Evolutionary conservation across 805 yeast genomes (phyloP), one percentile per base, ranked within the genome.

Genomic region (Monosporozyma unispora): DNA sequence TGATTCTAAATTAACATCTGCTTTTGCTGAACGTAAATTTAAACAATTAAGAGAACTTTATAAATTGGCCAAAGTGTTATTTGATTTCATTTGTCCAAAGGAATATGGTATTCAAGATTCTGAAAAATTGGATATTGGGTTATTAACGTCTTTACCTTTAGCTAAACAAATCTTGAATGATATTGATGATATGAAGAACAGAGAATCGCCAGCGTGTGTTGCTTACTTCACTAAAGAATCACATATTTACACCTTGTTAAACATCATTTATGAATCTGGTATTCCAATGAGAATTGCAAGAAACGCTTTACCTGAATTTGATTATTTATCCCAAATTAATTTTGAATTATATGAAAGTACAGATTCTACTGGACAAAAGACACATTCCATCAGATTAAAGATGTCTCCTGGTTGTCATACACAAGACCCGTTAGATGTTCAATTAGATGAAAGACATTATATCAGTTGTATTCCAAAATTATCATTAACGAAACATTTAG

Each of bases 331-430:
- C 0, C 99, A 93, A 64, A 89, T 93, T 57, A 85, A 83, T 9
- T 93, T 93, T 70, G 99, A 93, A 66, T 70, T 93, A 25, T 93
- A 89, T 66, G 98, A 93, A 66, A 77, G 81, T 40, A 81, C 80
- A 28, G 93, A 86, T 55, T 75, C 78, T 33, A 71, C 76, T 35
- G 82, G 84, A 8, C 81, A 80, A 48, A 87, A 87, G 67, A 84
- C 86, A 60, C 96, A 91, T 64, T 84, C 96, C 4, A 84, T 93
- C 49, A 77, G 98, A 60, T 75, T 93, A 52, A 84, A 91, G n/a
- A 75, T 93, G 57, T 86, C 96, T 4, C 98, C 99, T 1, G 99
- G 99, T 19, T 93, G 99, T 68, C 97, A 93, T 69, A 90, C 98
- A 0, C 96, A 89, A 61, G 96, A 91, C 67, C 99, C 99, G 25